Evolutionary conservation across 2,329 filamentous ascomycete species (phyloP).

Genomic region (Fusarium sororula): DNA sequence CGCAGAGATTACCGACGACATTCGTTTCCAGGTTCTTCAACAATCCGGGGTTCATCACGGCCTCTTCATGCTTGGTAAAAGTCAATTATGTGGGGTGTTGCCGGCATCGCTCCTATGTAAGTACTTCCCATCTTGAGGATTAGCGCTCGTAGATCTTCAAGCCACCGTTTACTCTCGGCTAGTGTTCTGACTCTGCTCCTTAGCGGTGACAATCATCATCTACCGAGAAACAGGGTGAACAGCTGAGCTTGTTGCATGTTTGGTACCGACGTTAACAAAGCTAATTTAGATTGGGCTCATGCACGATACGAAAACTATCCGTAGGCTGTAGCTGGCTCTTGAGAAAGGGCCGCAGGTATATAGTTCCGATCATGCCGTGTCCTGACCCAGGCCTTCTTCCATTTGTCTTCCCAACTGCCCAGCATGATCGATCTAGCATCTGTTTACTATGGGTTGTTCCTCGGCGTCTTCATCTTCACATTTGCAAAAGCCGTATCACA

Average conservation of each 20-base stretch:
- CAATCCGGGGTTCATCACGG: background rate
- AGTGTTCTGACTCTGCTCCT: background rate
- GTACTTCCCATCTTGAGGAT: background rate
- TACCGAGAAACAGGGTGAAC: background rate
- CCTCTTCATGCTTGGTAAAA: background rate
- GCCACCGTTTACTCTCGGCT: background rate
- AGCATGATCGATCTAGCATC: slow-evolving; percentile 34
- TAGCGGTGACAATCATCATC: background rate
- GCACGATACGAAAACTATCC: background rate
- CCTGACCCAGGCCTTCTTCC: background rate
- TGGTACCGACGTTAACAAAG: background rate
- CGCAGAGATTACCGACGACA: slow-evolving; percentile 1
- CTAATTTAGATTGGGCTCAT: background rate
- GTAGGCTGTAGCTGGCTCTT: background rate
- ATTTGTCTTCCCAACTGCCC: background rate
- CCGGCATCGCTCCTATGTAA: background rate
- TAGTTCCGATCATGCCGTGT: background rate
- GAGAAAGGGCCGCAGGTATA: background rate
- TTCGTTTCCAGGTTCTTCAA: background rate
- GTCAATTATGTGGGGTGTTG: background rate
- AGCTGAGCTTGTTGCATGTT: background rate
- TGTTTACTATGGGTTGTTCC: slow-evolving; percentile 40
- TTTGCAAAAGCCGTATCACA: slow-evolving; percentile 36
- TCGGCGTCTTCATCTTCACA: slow-evolving; percentile 42
- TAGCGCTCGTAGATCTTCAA: slow-evolving; percentile 3